These are phyloP conservation scores for Annona squamosa DNA, from an alignment of 164 flowering plant genomes.

Conservation along the genomic window DNA sequence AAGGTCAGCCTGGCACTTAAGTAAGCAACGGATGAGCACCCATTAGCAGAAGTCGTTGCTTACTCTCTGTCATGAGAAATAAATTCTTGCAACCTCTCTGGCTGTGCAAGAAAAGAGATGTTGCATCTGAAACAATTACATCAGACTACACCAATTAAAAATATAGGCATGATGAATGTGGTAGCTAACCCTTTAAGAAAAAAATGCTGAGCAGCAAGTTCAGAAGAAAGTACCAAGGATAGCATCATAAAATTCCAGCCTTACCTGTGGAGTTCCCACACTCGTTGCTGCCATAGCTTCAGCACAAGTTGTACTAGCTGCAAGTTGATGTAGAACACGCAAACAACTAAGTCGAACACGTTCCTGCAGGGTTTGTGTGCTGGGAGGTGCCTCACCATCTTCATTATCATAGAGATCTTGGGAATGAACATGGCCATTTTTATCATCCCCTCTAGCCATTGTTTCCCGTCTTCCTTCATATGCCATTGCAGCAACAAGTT, in stretches of 20 bases:
- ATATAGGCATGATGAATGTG: too few relatives aligned
- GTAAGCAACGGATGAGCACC: too few relatives aligned
- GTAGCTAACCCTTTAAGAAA: background rate
- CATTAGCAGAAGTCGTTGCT: too few relatives aligned
- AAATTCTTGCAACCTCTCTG: too few relatives aligned
- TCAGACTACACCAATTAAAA: too few relatives aligned
- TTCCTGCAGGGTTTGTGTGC: conserved; percentile 80
- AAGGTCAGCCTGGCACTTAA: too few relatives aligned
- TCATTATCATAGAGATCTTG: conserved; percentile 50
- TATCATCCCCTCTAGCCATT: conserved; percentile 66
- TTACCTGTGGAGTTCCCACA: conserved; percentile 94
- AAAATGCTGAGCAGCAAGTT: background rate
- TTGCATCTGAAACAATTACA: too few relatives aligned
- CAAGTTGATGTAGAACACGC: conserved; percentile 96
- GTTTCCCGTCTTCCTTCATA: conserved; percentile 93
- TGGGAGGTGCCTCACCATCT: conserved; percentile 39
- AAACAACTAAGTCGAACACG: conserved; percentile 97
- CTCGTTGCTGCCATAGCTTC: conserved; percentile 99
- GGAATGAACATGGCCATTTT: conserved; percentile 25
- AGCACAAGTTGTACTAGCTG: conserved; percentile 95
- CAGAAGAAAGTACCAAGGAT: background rate
- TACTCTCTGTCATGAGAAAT: too few relatives aligned
- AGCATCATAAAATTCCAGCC: background rate
- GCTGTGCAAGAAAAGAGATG: too few relatives aligned
- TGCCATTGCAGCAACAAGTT: conserved; percentile 95